Evolutionary conservation across 805 yeast genomes (phyloP), one percentile per base, ranked within the genome.

Genomic region (Aciculoconidium aculeatum): DNA sequence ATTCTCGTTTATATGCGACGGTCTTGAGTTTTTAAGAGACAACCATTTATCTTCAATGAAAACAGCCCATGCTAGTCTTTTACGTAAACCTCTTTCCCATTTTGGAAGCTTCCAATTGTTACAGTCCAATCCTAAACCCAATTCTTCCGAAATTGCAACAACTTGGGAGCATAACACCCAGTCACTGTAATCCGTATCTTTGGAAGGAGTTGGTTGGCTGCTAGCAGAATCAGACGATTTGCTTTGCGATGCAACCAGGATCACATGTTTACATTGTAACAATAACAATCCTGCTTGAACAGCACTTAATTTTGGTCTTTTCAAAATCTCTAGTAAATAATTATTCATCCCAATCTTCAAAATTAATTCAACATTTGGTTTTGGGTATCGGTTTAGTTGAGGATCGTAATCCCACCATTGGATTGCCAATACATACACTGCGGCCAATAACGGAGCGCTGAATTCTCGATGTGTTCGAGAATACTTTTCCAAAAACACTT

Each of bases 381-480:
- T 82, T 0, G 87, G 78, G 31, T 72, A 75, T 13, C 83, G 75
- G 28, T 85, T 73, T 30, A 88, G 62, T 36, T 73, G 77, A 2
- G 94, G 82, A 45, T 79, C 88, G 51, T 78, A 79, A 41, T 84
- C 90, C 96, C 96, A 88, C 94, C 95, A 86, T 50, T 85, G 90
- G 24, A 84, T 70, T 0, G 96, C 95, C 34, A 88, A 60, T 7
- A 83, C 75, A 49, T 90, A 90, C 1, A 90, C 95, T 0, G 95
- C 83, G 0, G 96, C 96, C 26, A 90, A 60, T 28, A 90, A 57
- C 0, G 96, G 94, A 0, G 96, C 94, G 31, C 92, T 77, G 44
- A 90, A 77, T 53, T 90, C 97, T 26, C 95, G 70, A 51, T 86
- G 94, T 1, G 96, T 86, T 32, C 97, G 64, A 2, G 88, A 65